Conservation (phyloP, 2,329 filamentous ascomycete genomes). For the Penicillium expansum region DNA sequence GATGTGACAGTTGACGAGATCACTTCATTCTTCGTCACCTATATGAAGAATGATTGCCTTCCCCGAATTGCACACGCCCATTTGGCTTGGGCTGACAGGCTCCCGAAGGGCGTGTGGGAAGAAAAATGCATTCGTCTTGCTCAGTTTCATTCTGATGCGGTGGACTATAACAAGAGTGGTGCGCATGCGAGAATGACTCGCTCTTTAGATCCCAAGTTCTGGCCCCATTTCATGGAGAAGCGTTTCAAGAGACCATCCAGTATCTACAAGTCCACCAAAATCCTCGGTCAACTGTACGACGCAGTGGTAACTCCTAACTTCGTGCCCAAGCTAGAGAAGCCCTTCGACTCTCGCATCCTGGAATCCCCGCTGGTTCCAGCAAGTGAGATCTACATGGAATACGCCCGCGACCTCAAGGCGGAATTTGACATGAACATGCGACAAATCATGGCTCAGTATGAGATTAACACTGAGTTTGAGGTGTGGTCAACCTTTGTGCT, state of each 20-base stretch:
- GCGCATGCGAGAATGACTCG: conserved; percentile 66
- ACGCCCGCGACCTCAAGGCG: conserved; percentile 65
- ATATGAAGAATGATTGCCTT: conserved; percentile 87
- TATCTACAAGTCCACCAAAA: conserved; percentile 65
- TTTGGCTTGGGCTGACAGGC: conserved; percentile 69
- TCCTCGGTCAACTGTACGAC: conserved; percentile 82
- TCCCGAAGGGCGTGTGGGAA: conserved; percentile 62
- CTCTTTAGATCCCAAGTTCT: conserved; percentile 59
- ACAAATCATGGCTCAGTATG: conserved; percentile 80
- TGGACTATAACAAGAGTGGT: conserved; percentile 93
- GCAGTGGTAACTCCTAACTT: conserved; percentile 68
- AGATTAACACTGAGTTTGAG: conserved; percentile 85
- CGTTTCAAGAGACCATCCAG: conserved; percentile 42
- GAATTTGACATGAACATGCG: conserved; percentile 75
- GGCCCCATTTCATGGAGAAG: conserved; percentile 89
- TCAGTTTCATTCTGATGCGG: conserved; percentile 79
- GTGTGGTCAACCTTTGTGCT: conserved; percentile 85
- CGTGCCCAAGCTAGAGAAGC: conserved; percentile 64
- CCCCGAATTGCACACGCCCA: conserved; percentile 79
- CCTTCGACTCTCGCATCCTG: conserved; percentile 76
- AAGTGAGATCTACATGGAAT: conserved; percentile 53
- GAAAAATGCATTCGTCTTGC: conserved; percentile 72
- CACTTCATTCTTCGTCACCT: conserved; percentile 80
- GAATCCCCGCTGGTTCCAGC: conserved; percentile 54
- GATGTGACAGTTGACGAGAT: conserved; percentile 72